Percentiles rank a stretch among this genome's conserved stretches.
Evolutionary conservation across 2,329 filamentous ascomycete genomes (phyloP).

Genomic region (Macrophomina tecta): DNA sequence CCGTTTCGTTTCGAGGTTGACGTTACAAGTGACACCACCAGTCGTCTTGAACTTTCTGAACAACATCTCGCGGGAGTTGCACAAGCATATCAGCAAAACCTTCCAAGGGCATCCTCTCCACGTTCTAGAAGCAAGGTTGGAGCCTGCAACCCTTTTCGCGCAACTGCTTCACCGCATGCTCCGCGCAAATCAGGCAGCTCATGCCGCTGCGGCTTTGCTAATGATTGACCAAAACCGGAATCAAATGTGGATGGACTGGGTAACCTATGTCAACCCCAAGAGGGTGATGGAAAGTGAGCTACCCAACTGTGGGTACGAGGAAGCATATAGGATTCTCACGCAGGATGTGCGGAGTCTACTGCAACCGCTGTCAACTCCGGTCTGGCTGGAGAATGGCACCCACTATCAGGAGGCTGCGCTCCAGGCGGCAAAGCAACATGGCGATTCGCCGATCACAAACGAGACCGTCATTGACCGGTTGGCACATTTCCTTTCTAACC

Average conservation of each 20-base stretch:
- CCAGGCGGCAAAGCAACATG: slow-evolving; percentile 24
- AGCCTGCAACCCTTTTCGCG: slow-evolving; percentile 87
- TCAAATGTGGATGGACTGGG: slow-evolving; percentile 95
- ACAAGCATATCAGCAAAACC: slow-evolving; percentile 75
- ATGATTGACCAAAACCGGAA: slow-evolving; percentile 87
- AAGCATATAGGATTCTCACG: slow-evolving; percentile 62
- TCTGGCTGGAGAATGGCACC: slow-evolving; percentile 67
- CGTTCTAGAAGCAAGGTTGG: slow-evolving; percentile 84
- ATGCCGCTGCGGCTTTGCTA: slow-evolving; percentile 91
- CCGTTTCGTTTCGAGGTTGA: slow-evolving; percentile 85
- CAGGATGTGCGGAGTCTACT: slow-evolving; percentile 73
- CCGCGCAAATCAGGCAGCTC: slow-evolving; percentile 89
- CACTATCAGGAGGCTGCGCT: slow-evolving; percentile 39
- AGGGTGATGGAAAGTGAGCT: slow-evolving; percentile 63
- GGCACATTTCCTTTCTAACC: slow-evolving; percentile 72
- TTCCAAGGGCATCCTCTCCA: slow-evolving; percentile 86
- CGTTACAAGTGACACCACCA: slow-evolving; percentile 88
- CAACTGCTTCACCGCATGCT: slow-evolving; percentile 85
- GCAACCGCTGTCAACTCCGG: slow-evolving; percentile 69
- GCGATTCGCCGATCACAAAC: slow-evolving; percentile 30
- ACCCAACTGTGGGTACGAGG: slow-evolving; percentile 60
- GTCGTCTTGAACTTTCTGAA: slow-evolving; percentile 85
- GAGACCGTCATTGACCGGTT: slow-evolving; percentile 75
- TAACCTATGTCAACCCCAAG: slow-evolving; percentile 65
- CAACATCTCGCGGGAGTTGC: slow-evolving; percentile 82